A percentile compares a stretch with the other conserved stretches of the same genome.
Evolutionary conservation across 768 basidiomycete genomes (phyloP).

Genomic region (Ramaria rubella): DNA sequence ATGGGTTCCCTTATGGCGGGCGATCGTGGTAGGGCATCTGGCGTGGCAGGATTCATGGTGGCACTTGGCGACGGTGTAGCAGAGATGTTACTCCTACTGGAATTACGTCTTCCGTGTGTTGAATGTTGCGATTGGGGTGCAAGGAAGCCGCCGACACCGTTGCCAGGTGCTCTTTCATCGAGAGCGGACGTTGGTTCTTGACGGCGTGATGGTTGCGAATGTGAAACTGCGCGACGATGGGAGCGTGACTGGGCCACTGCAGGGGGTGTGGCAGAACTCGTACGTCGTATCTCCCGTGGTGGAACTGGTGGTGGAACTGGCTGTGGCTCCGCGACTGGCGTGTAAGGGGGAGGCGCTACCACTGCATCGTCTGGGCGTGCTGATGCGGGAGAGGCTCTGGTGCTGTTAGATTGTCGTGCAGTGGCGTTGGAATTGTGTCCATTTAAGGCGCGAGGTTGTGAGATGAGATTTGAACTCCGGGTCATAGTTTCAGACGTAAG

Average conservation of each 20-base stretch:
- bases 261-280: background rate
- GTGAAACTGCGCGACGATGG: background rate
- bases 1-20: background rate
- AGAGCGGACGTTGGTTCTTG: background rate
- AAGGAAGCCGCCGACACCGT: background rate
- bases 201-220: background rate
- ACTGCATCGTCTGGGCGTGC: background rate
- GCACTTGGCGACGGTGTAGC: background rate
- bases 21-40: background rate
- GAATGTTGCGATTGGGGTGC: background rate
- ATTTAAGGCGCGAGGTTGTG: background rate
- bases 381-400: background rate
- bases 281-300: background rate
- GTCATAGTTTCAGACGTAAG: slow-evolving; percentile 1
- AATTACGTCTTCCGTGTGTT: background rate
- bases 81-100: background rate
- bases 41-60: too few species aligned
- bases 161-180: background rate
- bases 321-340: background rate
- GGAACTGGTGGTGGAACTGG: background rate
- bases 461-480: background rate
- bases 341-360: background rate
- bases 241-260: background rate
- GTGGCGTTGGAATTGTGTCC: background rate
- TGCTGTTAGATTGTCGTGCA: background rate